Conservation (phyloP, 352 stramenopile species). For the Phytophthora melonis region DNA sequence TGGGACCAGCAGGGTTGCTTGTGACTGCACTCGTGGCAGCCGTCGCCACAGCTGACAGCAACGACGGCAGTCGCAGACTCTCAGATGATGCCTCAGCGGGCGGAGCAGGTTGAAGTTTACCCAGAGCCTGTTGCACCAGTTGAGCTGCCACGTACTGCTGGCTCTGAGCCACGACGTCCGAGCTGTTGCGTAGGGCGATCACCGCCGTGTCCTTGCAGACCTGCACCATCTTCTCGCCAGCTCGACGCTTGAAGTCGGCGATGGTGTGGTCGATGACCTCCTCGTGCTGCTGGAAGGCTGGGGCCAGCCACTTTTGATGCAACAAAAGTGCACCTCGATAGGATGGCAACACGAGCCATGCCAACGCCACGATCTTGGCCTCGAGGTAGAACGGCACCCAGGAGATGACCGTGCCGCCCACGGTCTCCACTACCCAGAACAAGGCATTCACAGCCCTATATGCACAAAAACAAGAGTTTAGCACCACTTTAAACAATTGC, state of each 20-base stretch:
- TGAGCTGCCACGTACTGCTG: conserved; percentile 74
- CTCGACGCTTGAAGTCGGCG: conserved; percentile 63
- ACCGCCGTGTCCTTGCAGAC: conserved; percentile 72
- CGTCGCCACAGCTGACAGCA: conserved; percentile 19
- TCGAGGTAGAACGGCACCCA: conserved; percentile 83
- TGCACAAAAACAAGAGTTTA: conserved; percentile 7
- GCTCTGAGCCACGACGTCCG: conserved; percentile 66
- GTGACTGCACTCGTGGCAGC: conserved; percentile 4
- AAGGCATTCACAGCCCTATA: conserved; percentile 65
- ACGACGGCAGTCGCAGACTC: conserved; percentile 22
- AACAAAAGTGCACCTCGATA: conserved; percentile 63
- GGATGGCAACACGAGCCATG: conserved; percentile 72
- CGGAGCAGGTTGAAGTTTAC: conserved; percentile 29
- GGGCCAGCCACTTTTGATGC: conserved; percentile 65
- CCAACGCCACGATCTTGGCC: conserved; percentile 73
- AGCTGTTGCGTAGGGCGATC: conserved; percentile 66
- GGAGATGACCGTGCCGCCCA: conserved; percentile 62
- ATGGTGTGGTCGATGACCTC: conserved; percentile 66
- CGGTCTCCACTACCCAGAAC: conserved; percentile 66
- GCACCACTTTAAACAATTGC: background rate
- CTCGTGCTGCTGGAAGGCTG: conserved; percentile 77
- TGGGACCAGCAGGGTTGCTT: conserved; percentile 1
- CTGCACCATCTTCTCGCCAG: conserved; percentile 72
- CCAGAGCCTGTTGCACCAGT: conserved; percentile 71
- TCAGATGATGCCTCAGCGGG: conserved; percentile 5